Conservation (phyloP, 805 yeast species). For the Ogataea methanolica region DNA sequence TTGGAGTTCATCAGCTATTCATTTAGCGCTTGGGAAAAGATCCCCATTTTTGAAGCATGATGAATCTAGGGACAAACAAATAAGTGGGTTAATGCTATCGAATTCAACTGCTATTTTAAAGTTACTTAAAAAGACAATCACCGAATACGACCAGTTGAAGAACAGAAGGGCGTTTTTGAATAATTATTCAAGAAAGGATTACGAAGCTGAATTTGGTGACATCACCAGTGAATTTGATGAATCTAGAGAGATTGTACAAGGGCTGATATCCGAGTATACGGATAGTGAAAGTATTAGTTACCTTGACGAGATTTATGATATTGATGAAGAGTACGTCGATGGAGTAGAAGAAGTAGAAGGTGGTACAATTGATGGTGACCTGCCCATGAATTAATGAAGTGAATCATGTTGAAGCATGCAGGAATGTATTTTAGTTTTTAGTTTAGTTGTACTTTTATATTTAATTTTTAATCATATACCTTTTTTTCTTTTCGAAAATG, state of each 20-base stretch:
- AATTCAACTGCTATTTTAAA: slow-evolving; percentile 75
- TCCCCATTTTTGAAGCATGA: slow-evolving; percentile 48
- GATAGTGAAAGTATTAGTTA: slow-evolving; percentile 38
- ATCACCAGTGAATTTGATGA: slow-evolving; percentile 45
- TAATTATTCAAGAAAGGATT: slow-evolving; percentile 55
- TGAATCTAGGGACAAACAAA: slow-evolving; percentile 36
- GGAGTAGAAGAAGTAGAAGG: not conserved
- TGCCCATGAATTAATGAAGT: not conserved
- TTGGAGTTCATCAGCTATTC: slow-evolving; percentile 78
- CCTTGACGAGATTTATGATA: slow-evolving; percentile 43
- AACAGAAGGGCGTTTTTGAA: slow-evolving; percentile 80
- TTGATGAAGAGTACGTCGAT: not conserved
- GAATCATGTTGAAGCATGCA: too few relatives aligned
- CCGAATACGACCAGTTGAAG: slow-evolving; percentile 76
- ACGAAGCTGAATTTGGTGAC: slow-evolving; percentile 38
- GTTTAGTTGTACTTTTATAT: too few relatives aligned
- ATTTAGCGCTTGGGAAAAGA: slow-evolving; percentile 68
- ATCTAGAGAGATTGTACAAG: slow-evolving; percentile 13
- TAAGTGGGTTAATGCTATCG: slow-evolving; percentile 79
- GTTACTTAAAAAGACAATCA: slow-evolving; percentile 60
- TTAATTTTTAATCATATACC: too few relatives aligned
- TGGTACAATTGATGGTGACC: not conserved
- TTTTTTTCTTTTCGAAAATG: not conserved
- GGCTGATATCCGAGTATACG: slow-evolving; percentile 44
- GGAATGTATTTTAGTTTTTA: too few relatives aligned